Evolutionary conservation across 305 asterid species (phyloP), one percentile per base, ranked within the genome.

Genomic region (Solanum aculeatissimum): DNA sequence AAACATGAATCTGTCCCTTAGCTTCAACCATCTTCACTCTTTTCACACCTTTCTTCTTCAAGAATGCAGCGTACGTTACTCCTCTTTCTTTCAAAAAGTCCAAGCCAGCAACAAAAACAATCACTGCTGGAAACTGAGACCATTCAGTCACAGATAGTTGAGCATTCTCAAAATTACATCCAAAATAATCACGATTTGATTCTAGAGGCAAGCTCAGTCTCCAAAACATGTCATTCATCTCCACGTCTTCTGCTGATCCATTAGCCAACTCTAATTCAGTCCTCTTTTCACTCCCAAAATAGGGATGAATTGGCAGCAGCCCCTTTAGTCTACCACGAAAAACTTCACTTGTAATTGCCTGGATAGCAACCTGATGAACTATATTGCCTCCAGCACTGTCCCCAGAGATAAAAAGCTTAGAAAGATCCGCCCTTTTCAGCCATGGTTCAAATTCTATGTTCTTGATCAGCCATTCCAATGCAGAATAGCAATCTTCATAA

Each of bases 81-180:
- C 97, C 99, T 43, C 95, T 94, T 89, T 95, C 98, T 82, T 88
- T 95, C 93, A 93, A 88, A 85, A 94, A 94, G 86, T 95, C 98
- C 25, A 83, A 12, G 18, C 89, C 97, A 6, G 98, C 95, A 9
- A 93, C 94, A 63, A 90, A 93, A 82, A 94, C 96, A 83, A 91
- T 18, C 43, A 87, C 89, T 29, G 85, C 85, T 9, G 97, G 97
- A 88, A 93, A 94, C 63, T 2, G 62, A 45, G 70, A 6, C 95
- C 94, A 93, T 42, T 91, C 93, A 45, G 25, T 62, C 32, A 29
- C 32, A 29, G 2, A 29, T 57, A 89, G 58, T 16, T 81, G 60
- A 18, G 85, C 85, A 47, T 84, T 87, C 83, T 90, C 93, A 55
- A 92, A 88, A 79, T 94, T 93, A 80, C 98, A 92, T 29, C 32